Evolutionary conservation across 2,329 filamentous ascomycete genomes (phyloP).

Genomic region (Hypomyces perniciosus): DNA sequence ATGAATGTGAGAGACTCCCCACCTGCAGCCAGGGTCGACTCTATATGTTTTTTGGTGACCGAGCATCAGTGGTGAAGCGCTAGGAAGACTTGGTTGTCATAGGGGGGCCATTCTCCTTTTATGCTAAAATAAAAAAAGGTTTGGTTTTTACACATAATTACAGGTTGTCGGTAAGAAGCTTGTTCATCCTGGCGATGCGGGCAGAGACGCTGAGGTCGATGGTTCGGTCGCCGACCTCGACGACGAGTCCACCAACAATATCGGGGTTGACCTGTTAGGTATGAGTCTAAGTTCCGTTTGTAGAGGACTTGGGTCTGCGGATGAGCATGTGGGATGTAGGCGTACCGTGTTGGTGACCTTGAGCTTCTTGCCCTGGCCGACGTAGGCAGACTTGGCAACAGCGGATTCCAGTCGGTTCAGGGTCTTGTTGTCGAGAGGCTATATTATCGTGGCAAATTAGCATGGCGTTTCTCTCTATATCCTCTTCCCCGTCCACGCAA

Average conservation of each 20-base stretch:
- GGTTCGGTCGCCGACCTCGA: constrained; percentile 95
- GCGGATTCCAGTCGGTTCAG: constrained; percentile 80
- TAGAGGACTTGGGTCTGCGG: not conserved
- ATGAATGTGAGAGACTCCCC: too few relatives aligned
- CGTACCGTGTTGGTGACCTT: constrained; percentile 87
- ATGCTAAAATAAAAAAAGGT: constrained; percentile 20
- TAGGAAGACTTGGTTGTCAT: not conserved
- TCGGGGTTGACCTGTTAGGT: constrained; percentile 77
- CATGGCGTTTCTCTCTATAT: not conserved
- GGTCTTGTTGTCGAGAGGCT: constrained; percentile 84
- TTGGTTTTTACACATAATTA: constrained; percentile 42
- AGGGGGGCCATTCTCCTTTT: not conserved
- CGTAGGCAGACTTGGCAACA: constrained; percentile 82
- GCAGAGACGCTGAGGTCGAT: constrained; percentile 94
- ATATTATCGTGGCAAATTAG: constrained; percentile 17
- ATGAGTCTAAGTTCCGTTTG: not conserved
- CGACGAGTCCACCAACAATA: constrained; percentile 85
- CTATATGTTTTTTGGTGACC: constrained; percentile 2
- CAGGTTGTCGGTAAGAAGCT: constrained; percentile 92
- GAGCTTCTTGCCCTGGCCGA: constrained; percentile 90
- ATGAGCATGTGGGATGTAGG: constrained; percentile 12
- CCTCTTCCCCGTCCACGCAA: not conserved
- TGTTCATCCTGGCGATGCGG: constrained; percentile 98
- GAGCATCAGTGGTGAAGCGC: not conserved
- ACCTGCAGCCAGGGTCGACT: too few relatives aligned